These are phyloP conservation scores for Exophiala bonariae DNA, from an alignment of 2,329 filamentous ascomycete genomes.

Conservation along the genomic window DNA sequence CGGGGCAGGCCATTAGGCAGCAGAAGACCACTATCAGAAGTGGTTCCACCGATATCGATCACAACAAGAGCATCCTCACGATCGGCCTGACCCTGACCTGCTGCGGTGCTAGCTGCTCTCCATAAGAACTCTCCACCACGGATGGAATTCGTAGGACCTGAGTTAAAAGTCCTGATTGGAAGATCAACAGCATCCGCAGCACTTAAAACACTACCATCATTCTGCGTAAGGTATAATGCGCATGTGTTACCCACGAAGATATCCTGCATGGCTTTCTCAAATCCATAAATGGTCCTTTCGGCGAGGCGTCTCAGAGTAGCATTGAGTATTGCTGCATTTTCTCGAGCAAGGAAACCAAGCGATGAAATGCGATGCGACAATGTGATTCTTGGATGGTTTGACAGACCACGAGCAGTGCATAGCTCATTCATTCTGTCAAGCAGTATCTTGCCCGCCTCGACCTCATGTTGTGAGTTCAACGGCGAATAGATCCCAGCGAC, in stretches of 20 bases:
- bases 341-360: slow-evolving; percentile 55
- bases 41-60: slow-evolving; percentile 67
- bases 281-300: slow-evolving; percentile 14
- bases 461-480: slow-evolving; percentile 40
- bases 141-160: slow-evolving; percentile 55
- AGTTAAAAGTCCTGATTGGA: slow-evolving; percentile 54
- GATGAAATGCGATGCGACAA: slow-evolving; percentile 44
- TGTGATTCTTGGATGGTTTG: slow-evolving; percentile 33
- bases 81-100: not conserved
- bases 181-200: slow-evolving; percentile 47
- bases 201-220: slow-evolving; percentile 52
- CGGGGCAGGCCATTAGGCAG: slow-evolving; percentile 63
- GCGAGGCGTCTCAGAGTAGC: slow-evolving; percentile 41
- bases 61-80: slow-evolving; percentile 47
- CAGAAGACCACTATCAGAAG: slow-evolving; percentile 63
- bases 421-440: slow-evolving; percentile 44
- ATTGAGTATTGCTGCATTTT: slow-evolving; percentile 66
- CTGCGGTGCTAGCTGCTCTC: slow-evolving; percentile 5
- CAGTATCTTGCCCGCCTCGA: slow-evolving; percentile 7
- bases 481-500: slow-evolving; percentile 50
- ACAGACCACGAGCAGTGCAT: slow-evolving; percentile 33
- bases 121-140: slow-evolving; percentile 46
- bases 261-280: slow-evolving; percentile 17
- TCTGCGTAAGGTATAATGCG: slow-evolving; percentile 53
- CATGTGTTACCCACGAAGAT: slow-evolving; percentile 32